Percentiles rank a stretch among this genome's conserved stretches.
phyloP scores from a whole-genome alignment of 2,329 filamentous ascomycete species.

The Bipolaris oryzae region DNA sequence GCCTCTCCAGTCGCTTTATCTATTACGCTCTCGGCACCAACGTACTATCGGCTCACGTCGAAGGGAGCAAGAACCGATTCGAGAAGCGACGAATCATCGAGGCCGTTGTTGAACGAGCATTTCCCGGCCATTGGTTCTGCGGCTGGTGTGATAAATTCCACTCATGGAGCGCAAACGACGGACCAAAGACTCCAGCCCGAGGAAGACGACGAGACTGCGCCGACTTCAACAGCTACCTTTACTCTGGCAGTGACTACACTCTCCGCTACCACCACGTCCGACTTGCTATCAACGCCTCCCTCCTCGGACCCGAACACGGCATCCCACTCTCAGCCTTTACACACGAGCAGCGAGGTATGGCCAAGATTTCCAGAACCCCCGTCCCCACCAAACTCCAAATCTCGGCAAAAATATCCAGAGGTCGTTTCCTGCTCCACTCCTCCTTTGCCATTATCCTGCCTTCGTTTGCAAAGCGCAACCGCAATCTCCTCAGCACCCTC shows the following conservation, averaged over 20 bases:
- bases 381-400: conserved; percentile 18
- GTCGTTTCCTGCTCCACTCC: conserved; percentile 28
- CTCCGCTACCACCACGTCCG: conserved; percentile 40
- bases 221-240: conserved; percentile 37
- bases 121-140: conserved; percentile 43
- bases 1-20: conserved; percentile 33
- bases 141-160: conserved; percentile 46
- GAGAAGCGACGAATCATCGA: conserved; percentile 32
- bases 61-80: conserved; percentile 19
- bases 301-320: conserved; percentile 32
- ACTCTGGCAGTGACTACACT: conserved; percentile 22
- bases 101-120: conserved; percentile 40
- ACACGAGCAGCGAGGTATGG: conserved; percentile 12
- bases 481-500: conserved; percentile 20
- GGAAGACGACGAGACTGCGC: conserved; percentile 25
- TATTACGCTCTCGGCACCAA: conserved; percentile 39
- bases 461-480: conserved; percentile 10
- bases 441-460: conserved; percentile 27
- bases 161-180: conserved; percentile 17
- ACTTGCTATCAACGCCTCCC: conserved; percentile 29
- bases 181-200: conserved; percentile 10
- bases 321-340: conserved; percentile 28
- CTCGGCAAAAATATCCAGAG: conserved; percentile 22
- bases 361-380: conserved; percentile 23
- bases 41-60: conserved; percentile 25